Evolutionary conservation across 768 basidiomycete genomes (phyloP).

Genomic region (Leccinum incarnatum): DNA sequence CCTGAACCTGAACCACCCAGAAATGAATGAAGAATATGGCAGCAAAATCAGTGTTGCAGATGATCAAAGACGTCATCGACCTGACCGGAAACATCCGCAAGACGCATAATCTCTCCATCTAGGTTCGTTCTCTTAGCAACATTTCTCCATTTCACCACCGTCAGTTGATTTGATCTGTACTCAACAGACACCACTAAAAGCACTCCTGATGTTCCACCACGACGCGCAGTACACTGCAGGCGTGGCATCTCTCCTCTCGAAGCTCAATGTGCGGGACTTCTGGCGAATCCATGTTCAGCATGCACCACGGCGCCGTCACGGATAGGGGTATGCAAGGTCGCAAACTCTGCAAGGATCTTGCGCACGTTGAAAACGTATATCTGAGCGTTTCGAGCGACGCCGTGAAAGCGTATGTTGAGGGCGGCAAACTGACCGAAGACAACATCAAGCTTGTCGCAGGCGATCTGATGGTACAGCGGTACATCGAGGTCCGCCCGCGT

Average conservation of each 20-base stretch:
- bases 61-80: conserved; percentile 77
- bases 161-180: neutral
- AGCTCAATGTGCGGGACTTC: conserved; percentile 95
- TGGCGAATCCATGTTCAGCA: conserved; percentile 81
- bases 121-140: conserved; percentile 49
- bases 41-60: too few species aligned
- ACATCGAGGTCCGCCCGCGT: conserved; percentile 72
- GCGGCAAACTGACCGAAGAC: conserved; percentile 11
- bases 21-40: too few species aligned
- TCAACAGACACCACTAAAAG: conserved; percentile 83
- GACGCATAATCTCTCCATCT: conserved; percentile 50
- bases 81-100: conserved; percentile 67
- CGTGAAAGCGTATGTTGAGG: conserved; percentile 70
- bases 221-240: conserved; percentile 81
- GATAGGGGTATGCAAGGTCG: conserved; percentile 93
- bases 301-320: conserved; percentile 86
- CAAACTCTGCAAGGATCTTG: conserved; percentile 89
- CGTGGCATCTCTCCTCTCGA: conserved; percentile 79
- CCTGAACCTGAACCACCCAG: too few species aligned
- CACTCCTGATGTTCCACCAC: conserved; percentile 93
- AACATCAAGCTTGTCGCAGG: conserved; percentile 17
- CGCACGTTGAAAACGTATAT: conserved; percentile 85
- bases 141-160: conserved; percentile 7
- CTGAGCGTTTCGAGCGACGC: conserved; percentile 77
- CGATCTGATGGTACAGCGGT: conserved; percentile 63